Percentiles rank a stretch among this genome's conserved stretches.
phyloP scores from a whole-genome alignment of 768 basidiomycete species.

The Boletus reticulatus region DNA sequence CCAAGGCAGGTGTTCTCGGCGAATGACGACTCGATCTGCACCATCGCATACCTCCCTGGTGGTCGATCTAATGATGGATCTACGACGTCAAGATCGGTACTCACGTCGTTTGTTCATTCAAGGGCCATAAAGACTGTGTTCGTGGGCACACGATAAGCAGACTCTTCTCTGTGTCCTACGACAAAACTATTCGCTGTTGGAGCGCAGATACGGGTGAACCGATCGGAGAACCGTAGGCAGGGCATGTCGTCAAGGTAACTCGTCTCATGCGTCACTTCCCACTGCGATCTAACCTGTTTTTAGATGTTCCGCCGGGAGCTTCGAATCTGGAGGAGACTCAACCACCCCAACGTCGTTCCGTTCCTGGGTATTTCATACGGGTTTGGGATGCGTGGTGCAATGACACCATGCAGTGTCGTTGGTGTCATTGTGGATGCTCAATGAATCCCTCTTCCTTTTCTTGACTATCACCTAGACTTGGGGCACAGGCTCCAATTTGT shows the following conservation, averaged over 20 bases:
- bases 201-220: neutral
- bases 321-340: too few relatives aligned
- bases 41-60: too few relatives aligned
- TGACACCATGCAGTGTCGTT: too few relatives aligned
- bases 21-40: too few relatives aligned
- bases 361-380: neutral
- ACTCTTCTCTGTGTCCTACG: neutral
- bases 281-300: neutral
- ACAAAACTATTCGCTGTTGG: slow-evolving; percentile 12
- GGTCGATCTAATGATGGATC: neutral
- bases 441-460: neutral
- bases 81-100: neutral
- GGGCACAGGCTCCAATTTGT: neutral
- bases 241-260: neutral
- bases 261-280: neutral
- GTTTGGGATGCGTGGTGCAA: neutral
- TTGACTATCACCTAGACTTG: neutral
- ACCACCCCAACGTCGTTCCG: too few relatives aligned
- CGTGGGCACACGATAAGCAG: neutral
- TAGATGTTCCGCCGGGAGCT: neutral
- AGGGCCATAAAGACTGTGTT: neutral
- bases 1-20: too few relatives aligned
- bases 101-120: neutral
- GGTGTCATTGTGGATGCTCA: neutral
- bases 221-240: neutral